Percentiles rank a stretch among this genome's conserved stretches.
phyloP scores from a whole-genome alignment of 1,139 yeast genomes.

The Geotrichum histeridarum region DNA sequence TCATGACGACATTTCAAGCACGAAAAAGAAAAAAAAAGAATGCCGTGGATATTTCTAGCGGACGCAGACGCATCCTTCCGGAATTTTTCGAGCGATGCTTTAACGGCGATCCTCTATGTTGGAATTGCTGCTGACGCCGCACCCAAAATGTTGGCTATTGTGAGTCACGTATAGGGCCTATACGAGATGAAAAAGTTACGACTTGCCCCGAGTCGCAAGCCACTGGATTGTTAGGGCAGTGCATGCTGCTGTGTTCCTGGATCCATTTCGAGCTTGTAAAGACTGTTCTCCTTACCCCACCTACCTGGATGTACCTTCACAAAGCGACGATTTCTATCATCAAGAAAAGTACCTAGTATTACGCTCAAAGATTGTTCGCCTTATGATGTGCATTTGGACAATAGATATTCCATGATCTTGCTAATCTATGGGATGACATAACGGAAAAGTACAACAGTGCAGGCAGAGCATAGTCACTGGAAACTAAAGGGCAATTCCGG shows the following conservation, averaged over 20 bases:
- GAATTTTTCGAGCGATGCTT: constrained; percentile 45
- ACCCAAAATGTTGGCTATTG: constrained; percentile 67
- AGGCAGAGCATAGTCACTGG: neutral
- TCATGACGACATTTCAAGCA: too few species aligned
- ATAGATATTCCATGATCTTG: constrained; percentile 73
- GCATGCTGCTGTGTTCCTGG: constrained; percentile 85
- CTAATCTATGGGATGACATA: constrained; percentile 64
- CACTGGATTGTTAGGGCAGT: constrained; percentile 85
- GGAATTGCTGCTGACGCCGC: constrained; percentile 83
- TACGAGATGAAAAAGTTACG: constrained; percentile 56
- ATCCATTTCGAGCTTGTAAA: too few species aligned
- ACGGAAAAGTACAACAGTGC: constrained; percentile 16
- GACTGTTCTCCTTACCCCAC: constrained; percentile 48
- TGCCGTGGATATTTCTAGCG: constrained; percentile 6
- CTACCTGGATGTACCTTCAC: constrained; percentile 43
- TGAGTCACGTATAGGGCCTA: constrained; percentile 66
- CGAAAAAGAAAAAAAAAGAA: too few species aligned
- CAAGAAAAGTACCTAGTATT: constrained; percentile 67
- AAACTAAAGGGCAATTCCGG: neutral
- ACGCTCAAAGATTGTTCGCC: constrained; percentile 80
- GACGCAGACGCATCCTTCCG: constrained; percentile 25
- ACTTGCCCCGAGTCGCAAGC: constrained; percentile 84
- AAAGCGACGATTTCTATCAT: constrained; percentile 67
- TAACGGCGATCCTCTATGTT: constrained; percentile 70
- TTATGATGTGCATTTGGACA: constrained; percentile 78